Evolutionary conservation across 305 asterid genomes (phyloP).

Genomic region (Plantago rigida): DNA sequence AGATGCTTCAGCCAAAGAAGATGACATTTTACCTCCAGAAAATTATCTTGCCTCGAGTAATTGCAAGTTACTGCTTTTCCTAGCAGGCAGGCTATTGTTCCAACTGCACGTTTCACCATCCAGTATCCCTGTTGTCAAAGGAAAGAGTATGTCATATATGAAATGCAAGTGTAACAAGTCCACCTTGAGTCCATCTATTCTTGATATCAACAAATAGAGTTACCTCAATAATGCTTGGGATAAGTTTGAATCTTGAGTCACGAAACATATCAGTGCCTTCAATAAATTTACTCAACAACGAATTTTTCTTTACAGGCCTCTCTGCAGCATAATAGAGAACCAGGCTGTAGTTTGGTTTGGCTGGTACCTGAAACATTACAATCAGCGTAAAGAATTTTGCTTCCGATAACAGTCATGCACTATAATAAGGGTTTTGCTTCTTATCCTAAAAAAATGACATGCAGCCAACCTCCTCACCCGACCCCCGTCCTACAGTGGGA

Average conservation of each 20-base stretch:
- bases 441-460: too few relatives aligned
- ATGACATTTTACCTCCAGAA: conserved; percentile 67
- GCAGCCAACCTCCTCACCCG: too few relatives aligned
- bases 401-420: background rate
- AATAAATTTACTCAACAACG: conserved; percentile 73
- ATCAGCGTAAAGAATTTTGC: background rate
- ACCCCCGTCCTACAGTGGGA: too few relatives aligned
- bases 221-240: conserved; percentile 97
- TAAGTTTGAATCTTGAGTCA: conserved; percentile 92
- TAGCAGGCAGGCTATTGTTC: conserved; percentile 91
- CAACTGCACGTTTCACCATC: conserved; percentile 99
- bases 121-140: conserved; percentile 67
- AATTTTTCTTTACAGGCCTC: conserved; percentile 65
- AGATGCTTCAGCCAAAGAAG: background rate
- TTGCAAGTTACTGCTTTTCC: conserved; percentile 95
- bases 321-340: conserved; percentile 90
- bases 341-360: conserved; percentile 90
- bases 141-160: conserved; percentile 18
- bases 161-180: background rate
- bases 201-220: conserved; percentile 18
- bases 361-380: conserved; percentile 68
- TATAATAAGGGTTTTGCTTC: too few relatives aligned
- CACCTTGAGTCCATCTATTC: conserved; percentile 4
- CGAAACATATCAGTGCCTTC: conserved; percentile 82
- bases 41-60: conserved; percentile 85